Evolutionary conservation across 352 stramenopile genomes (phyloP), one percentile per base, ranked within the genome.

Genomic region (Pelagophyceae sp.): DNA sequence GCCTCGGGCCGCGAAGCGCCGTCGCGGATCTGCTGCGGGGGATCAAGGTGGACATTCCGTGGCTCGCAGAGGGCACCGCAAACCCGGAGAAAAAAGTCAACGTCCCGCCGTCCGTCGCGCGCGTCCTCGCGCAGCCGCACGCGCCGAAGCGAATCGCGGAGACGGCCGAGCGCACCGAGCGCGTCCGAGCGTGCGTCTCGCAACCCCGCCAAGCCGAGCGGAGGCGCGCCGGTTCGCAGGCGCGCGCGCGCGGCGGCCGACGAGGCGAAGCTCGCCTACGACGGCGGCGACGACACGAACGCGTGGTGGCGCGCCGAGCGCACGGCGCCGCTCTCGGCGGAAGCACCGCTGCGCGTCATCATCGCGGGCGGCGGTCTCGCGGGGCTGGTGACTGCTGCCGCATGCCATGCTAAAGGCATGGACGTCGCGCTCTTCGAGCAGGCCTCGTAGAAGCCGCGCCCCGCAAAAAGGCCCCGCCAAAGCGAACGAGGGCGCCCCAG

Each of bases 401-500:
- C 87, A 0, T 88, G 83, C 82, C 87, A 91, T 77, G 78, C 85
- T 67, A 87, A 88, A 77, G 87, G 87, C 32, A 91, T 91, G 85
- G 85, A 89, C 67, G 87, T 91, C 35, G 84, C 85, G 35, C 85
- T 91, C 67, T 91, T 91, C 75, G 87, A 91, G 80, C 87, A 91
- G 79, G 87, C 87, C 25, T 85, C 79, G 15, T 82, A 80, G n/a
- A n/a, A n/a, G n/a, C n/a, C n/a, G n/a, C n/a, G n/a, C n/a, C n/a
- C n/a, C n/a, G n/a, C n/a, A n/a, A n/a, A n/a, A n/a, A n/a, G n/a
- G n/a, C n/a, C n/a, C n/a, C n/a, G n/a, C n/a, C n/a, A n/a, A n/a
- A n/a, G n/a, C n/a, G n/a, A n/a, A n/a, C n/a, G n/a, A n/a, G n/a
- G n/a, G n/a, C n/a, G n/a, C n/a, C n/a, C n/a, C n/a, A n/a, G n/a